A percentile compares a stretch with the other conserved stretches of the same genome.
Evolutionary conservation across 2,329 filamentous ascomycete genomes (phyloP).

Genomic region (Colletotrichum siamense): DNA sequence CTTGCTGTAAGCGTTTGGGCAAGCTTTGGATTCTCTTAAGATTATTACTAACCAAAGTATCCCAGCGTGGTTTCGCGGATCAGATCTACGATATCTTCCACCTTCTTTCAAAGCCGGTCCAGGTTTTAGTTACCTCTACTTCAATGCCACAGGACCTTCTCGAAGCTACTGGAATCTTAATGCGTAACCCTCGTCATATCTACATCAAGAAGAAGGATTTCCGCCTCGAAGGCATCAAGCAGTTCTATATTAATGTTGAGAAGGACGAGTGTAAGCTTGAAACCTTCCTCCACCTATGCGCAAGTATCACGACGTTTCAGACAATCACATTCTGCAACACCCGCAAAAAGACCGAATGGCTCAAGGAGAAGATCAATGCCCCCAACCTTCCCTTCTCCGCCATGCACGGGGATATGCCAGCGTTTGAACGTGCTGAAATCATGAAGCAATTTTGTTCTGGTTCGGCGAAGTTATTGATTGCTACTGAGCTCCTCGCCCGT

Average conservation of each 20-base stretch:
- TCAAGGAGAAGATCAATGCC: conserved; percentile 97
- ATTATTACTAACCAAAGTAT: not conserved
- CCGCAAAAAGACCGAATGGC: conserved; percentile 99
- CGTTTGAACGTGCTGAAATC: conserved; percentile 95
- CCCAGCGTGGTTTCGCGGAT: conserved; percentile 94
- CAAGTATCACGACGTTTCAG: conserved; percentile 99
- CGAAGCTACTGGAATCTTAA: conserved; percentile 99
- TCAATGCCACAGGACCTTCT: conserved; percentile 99
- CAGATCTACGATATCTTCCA: conserved; percentile 99
- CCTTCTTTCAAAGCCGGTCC: conserved; percentile 94
- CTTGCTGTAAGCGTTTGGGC: conserved; percentile 70
- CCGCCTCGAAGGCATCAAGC: conserved; percentile 99
- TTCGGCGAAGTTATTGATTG: conserved; percentile 97
- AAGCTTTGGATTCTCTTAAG: conserved; percentile 37
- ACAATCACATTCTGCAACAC: conserved; percentile 99
- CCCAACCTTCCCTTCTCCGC: conserved; percentile 99
- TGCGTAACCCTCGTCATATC: conserved; percentile 98
- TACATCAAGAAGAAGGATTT: conserved; percentile 99
- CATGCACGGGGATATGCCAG: conserved; percentile 99
- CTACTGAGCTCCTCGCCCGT: conserved; percentile 96
- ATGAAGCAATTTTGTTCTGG: conserved; percentile 99
- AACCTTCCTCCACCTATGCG: conserved; percentile 97
- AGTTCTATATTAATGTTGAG: conserved; percentile 99
- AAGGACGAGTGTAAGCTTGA: conserved; percentile 99
- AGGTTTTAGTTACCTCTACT: conserved; percentile 96